Evolutionary conservation across 371 early-diverging fungal species (phyloP).

Genomic region (Mortierella sp.): DNA sequence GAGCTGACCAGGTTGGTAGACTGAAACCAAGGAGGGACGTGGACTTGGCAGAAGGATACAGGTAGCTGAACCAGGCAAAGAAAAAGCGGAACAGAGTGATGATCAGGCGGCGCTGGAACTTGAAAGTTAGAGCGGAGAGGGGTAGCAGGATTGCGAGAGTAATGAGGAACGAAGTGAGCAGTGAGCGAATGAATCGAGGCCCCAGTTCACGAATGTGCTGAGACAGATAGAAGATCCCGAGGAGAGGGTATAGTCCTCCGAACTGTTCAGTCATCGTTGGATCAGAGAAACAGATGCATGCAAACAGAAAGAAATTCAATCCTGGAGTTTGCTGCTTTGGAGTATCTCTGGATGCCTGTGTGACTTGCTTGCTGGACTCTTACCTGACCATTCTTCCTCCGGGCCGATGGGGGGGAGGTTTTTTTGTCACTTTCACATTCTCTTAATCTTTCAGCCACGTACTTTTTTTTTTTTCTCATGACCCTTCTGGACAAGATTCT

Average conservation of each 20-base stretch:
- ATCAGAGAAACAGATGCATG: neutral
- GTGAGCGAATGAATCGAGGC: conserved; percentile 20
- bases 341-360: no score
- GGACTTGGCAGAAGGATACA: neutral
- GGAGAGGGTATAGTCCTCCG: conserved; percentile 16
- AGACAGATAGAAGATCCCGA: conserved; percentile 18
- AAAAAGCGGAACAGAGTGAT: conserved; percentile 6
- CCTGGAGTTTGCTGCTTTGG: no score
- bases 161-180: conserved; percentile 15
- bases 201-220: conserved; percentile 18
- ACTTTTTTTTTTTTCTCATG: conserved; percentile 3
- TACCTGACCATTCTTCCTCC: no score
- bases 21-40: conserved; percentile 4
- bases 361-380: no score
- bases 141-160: conserved; percentile 23
- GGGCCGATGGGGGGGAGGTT: no score
- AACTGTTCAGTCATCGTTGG: conserved; percentile 4
- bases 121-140: conserved; percentile 22
- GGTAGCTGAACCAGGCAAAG: conserved; percentile 6
- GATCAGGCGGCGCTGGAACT: conserved; percentile 17
- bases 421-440: neutral
- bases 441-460: neutral
- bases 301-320: no score
- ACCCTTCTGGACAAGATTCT: conserved; percentile 37
- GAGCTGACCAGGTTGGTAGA: conserved; percentile 24